Base-by-base conservation (phyloP, 176 grass and related monocot genomes). In the Poa annua region DNA sequence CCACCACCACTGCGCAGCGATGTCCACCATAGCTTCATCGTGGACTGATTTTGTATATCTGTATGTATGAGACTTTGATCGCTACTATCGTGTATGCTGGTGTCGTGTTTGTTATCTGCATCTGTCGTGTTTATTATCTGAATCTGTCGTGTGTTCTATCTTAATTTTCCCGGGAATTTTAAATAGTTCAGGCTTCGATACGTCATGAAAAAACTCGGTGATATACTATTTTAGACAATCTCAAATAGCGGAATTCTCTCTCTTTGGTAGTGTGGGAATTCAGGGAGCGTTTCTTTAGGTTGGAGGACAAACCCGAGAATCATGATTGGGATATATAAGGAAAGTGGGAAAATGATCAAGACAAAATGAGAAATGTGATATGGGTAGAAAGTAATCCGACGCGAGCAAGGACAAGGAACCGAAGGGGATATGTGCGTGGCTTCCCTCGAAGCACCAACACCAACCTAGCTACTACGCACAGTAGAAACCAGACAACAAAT, bases 281-380 rank as follows among this genome's bases (percentile, higher is more conserved):
- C 22, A 29, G 21, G 22, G 24, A 79, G 20, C 57, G 62, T 19
- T 22, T 8, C 11, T 24, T 81, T 3, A 59, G 36, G 67, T 59
- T 67, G 19, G 71, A 57, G 50, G 38, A 39, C 17, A 62, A 42
- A 2, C 39, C 50, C 74, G 34, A 32, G 38, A 2, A 21, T 20
- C 19, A 89, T 81, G 50, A 77, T 77, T 85, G 61, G 71, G 54
- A 72, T n/a, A n/a, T n/a, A n/a, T 66, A 72, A 86, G 25, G 73
- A 86, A 81, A 48, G 39, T 20, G 6, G 14, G 24, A 53, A 74
- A 89, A 81, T 62, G 63, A 53, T 6, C 39, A 81, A 9, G 77
- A 77, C 71, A 71, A 70, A 70, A 45, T 32, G 11, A 70, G 50
- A 75, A 17, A 69, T 59, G 70, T 24, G 22, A 81, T 70, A 84